These are phyloP conservation scores for Pontederia crassipes DNA, from an alignment of 176 grass and related monocot species.

Conservation along the genomic window DNA sequence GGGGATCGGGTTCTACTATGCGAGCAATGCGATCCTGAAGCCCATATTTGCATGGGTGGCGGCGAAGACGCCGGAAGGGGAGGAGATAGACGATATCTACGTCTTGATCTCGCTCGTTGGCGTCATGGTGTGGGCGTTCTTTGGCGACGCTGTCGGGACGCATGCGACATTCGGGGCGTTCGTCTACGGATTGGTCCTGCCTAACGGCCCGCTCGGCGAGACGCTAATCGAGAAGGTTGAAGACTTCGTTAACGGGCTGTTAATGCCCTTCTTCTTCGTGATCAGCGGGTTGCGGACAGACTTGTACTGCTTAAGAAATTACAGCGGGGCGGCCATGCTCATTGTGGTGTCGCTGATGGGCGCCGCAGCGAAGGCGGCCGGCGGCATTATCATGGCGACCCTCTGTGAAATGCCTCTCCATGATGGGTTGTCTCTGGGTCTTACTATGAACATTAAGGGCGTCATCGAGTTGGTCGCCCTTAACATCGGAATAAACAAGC, in stretches of 20 bases:
- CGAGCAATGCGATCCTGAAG: slow-evolving; percentile 22
- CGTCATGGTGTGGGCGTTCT: slow-evolving; percentile 47
- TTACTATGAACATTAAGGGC: slow-evolving; percentile 65
- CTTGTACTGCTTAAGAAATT: slow-evolving; percentile 18
- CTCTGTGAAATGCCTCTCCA: slow-evolving; percentile 45
- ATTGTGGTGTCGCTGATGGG: slow-evolving; percentile 9
- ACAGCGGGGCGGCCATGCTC: slow-evolving; percentile 1
- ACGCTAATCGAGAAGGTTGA: slow-evolving; percentile 60
- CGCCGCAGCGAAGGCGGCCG: slow-evolving; percentile 28
- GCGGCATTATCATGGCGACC: slow-evolving; percentile 18
- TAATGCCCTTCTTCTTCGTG: slow-evolving; percentile 65
- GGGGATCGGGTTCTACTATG: slow-evolving; percentile 21
- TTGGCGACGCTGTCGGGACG: slow-evolving; percentile 41
- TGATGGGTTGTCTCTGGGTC: slow-evolving; percentile 48
- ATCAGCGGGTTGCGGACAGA: slow-evolving; percentile 52
- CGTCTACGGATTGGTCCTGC: slow-evolving; percentile 56
- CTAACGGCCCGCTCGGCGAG: slow-evolving; percentile 50
- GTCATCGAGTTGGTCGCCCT: slow-evolving; percentile 67
- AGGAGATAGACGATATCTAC: slow-evolving; percentile 27
- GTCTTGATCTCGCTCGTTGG: slow-evolving; percentile 44
- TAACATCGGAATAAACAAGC: slow-evolving; percentile 56
- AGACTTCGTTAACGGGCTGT: slow-evolving; percentile 38
- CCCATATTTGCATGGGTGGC: slow-evolving; percentile 30
- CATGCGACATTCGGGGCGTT: slow-evolving; percentile 73
- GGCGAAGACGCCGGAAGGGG: neutral